These are phyloP conservation scores for Saxophila tyrrhenica DNA, from an alignment of 495 filamentous ascomycete species.

Conservation along the genomic window DNA sequence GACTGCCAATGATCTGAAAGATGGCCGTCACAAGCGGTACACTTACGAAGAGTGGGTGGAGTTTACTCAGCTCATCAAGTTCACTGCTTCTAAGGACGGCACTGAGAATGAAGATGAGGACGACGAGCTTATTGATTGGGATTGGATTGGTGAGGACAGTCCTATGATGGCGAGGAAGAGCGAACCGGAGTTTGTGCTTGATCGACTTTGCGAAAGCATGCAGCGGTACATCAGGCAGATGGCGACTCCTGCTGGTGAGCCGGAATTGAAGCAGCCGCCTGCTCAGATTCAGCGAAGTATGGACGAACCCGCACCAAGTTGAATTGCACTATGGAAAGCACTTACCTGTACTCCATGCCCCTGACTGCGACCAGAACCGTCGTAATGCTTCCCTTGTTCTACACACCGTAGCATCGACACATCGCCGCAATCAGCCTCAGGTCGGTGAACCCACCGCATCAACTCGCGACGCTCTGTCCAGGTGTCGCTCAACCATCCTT, in stretches of 20 bases:
- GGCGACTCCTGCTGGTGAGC: not conserved
- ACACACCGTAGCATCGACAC: too few species aligned
- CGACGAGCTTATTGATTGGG: conserved; percentile 49
- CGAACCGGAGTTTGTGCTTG: conserved; percentile 51
- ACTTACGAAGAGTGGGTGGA: conserved; percentile 55
- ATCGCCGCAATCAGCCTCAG: too few species aligned
- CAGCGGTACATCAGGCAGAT: conserved; percentile 27
- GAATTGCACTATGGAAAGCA: too few species aligned
- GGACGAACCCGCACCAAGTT: not conserved
- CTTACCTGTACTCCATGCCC: too few species aligned
- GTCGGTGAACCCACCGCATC: too few species aligned
- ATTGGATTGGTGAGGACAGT: conserved; percentile 55
- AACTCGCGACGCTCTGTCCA: too few species aligned
- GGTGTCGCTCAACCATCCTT: too few species aligned
- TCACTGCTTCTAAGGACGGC: conserved; percentile 31
- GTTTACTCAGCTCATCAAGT: conserved; percentile 48
- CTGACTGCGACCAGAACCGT: too few species aligned
- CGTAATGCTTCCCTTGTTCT: too few species aligned
- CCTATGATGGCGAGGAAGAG: conserved; percentile 46
- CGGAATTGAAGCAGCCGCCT: not conserved
- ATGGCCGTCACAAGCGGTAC: conserved; percentile 36
- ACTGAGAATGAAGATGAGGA: conserved; percentile 39
- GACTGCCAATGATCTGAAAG: conserved; percentile 36
- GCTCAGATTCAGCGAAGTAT: not conserved
- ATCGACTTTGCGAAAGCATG: conserved; percentile 49